phyloP scores from a whole-genome alignment of 176 grass and related monocot genomes.

The Eragrostis nindensis region DNA sequence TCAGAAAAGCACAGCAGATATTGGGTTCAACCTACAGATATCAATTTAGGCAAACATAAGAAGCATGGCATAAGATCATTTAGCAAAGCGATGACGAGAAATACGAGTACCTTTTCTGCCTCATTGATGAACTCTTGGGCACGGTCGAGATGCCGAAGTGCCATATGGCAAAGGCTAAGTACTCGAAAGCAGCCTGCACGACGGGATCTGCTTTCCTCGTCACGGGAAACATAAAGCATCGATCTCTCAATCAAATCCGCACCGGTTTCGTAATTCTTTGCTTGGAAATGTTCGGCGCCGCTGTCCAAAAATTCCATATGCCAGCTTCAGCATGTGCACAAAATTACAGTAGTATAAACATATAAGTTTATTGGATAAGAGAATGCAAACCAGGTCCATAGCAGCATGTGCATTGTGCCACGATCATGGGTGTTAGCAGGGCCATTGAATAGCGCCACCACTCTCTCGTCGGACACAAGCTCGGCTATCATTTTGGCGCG shows the following conservation, averaged over 20 bases:
- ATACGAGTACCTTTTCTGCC: constrained; percentile 64
- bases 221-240: constrained; percentile 79
- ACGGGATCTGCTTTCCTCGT: constrained; percentile 74
- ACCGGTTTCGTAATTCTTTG: constrained; percentile 65
- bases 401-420: constrained; percentile 74
- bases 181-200: constrained; percentile 84
- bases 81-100: constrained; percentile 23
- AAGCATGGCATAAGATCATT: constrained; percentile 29
- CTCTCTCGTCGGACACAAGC: constrained; percentile 80
- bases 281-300: constrained; percentile 76
- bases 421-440: constrained; percentile 58
- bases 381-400: constrained; percentile 79
- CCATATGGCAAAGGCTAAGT: constrained; percentile 76
- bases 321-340: constrained; percentile 19
- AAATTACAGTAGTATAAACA: neutral
- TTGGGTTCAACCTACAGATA: constrained; percentile 76
- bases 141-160: constrained; percentile 67
- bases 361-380: constrained; percentile 25
- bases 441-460: constrained; percentile 66
- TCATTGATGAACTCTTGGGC: constrained; percentile 86
- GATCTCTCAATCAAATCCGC: constrained; percentile 90
- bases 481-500: constrained; percentile 66
- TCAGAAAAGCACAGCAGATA: constrained; percentile 78
- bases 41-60: constrained; percentile 40
- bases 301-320: constrained; percentile 52